Evolutionary conservation across 2,329 filamentous ascomycete genomes (phyloP), one percentile per base, ranked within the genome.

Genomic region (Monilinia fructicola): DNA sequence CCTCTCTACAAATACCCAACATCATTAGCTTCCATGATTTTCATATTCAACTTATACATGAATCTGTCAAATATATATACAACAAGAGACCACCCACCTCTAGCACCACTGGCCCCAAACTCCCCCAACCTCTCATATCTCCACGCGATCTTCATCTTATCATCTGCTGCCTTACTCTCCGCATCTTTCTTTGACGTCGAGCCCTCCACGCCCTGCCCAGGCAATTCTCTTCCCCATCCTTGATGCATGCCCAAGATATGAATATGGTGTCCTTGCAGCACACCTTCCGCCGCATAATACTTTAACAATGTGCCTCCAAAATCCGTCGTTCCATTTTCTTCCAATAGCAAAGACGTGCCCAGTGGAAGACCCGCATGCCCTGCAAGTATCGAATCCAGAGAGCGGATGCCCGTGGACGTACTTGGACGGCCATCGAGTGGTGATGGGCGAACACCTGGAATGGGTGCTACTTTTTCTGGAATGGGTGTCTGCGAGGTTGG

Each of bases 111-210:
- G 76, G 67, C 78, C 63, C 82, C 87, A 72, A 88, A 88, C 71
- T 90, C 89, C 21, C 90, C 90, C 64, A 98, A 78, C 44, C 87
- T 85, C 78, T 98, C 93, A 79, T 99, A 99, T 77, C 95, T 85
- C 95, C 95, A 99, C 4, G 95, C 95, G 81, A 99, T 99, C 81
- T 97, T 98, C 95, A 99, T 98, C 78, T 89, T 93, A 69, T 94
- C 90, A 18, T 83, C 82, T 2, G 78, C 74, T 3, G 76, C 71
- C 21, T 75, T 65, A 50, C 71, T 77, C 79, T 77, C 77, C 73
- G 74, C 74, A 53, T 75, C 76, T 12, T 75, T 73, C 66, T 54
- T 80, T 78, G 44, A 82, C 81, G 77, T 61, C 81, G 77, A 62
- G 82, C 78, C 70, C 76, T 58, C 77, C 12, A 74, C 78, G 4